Percentiles rank a stretch among this genome's conserved stretches.
These are phyloP conservation scores for Arachis monticola DNA, from an alignment of 331 rosid species.

Conservation along the genomic window DNA sequence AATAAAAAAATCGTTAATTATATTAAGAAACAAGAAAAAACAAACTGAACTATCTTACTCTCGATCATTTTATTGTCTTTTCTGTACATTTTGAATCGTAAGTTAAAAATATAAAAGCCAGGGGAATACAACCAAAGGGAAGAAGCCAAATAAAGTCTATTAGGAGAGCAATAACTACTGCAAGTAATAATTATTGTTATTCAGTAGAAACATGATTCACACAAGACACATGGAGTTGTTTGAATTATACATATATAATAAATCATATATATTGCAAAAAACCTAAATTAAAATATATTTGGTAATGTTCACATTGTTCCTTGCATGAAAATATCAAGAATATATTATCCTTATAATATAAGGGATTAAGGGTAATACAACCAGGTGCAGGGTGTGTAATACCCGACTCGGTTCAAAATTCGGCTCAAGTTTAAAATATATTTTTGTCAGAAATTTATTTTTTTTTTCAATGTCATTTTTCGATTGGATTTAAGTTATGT, in stretches of 20 bases:
- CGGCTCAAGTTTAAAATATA: no score
- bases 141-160: slow-evolving; percentile 14
- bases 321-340: slow-evolving; percentile 3
- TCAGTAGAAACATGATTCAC: slow-evolving; percentile 5
- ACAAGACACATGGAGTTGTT: neutral
- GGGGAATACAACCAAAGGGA: slow-evolving; percentile 5
- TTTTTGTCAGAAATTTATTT: no score
- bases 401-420: no score
- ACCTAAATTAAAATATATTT: neutral
- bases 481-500: no score
- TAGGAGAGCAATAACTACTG: neutral
- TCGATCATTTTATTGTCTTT: slow-evolving; percentile 23
- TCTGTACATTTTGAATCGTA: slow-evolving; percentile 9
- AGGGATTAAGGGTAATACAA: neutral
- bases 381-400: neutral
- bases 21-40: slow-evolving; percentile 13
- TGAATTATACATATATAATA: neutral
- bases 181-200: neutral
- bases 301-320: neutral
- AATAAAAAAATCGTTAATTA: neutral
- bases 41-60: slow-evolving; percentile 27
- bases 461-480: no score
- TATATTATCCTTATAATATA: neutral
- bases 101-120: slow-evolving; percentile 8
- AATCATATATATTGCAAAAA: neutral